Base-by-base conservation (phyloP, 768 basidiomycete species). In the Lactifluus pinguis region DNA sequence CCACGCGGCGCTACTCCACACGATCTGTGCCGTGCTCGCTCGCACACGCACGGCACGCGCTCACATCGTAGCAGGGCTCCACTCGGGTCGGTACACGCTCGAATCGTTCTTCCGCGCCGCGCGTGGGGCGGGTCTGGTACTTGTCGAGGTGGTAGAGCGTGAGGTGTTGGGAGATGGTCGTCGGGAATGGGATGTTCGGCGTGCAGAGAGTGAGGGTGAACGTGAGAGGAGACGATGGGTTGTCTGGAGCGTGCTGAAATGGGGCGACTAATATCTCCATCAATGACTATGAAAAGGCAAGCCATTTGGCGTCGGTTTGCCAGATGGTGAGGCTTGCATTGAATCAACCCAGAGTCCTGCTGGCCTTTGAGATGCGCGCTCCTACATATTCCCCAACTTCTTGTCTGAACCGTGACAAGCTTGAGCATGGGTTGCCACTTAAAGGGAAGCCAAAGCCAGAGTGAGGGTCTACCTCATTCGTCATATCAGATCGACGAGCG, bases 61-160 rank as follows among this genome's bases (percentile, higher is more conserved):
- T 51, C 79, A 88, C 67, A 68, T 90, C n/a, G 78, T 90, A 7
- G 85, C 85, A 2, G 88, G 88, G 0, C 66, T 91, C 54, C 89
- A 91, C 66, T 90, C 88, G 0, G 89, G 87, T 3, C 75, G 85
- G 52, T 89, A 87, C 67, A 83, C 86, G 1, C 76, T 91, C 34
- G 77, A 83, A 55, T 73, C 82, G 7, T 89, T 89, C 70, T 66
- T 89, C 45, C 67, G 72, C 11, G 68, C 68, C 10, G 76, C 75
- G 19, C 58, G 64, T 4, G 63, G 61, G 8, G 72, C 68, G 55
- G 83, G 79, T 4, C 76, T 89, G 44, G 71, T 72, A 6, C 61
- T 83, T 8, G 77, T 80, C 30, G 74, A 69, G 38, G 72, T 76
- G 7, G 53, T 66, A 17, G 87, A 89, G 68, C 77, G 74, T 62